A percentile compares a stretch with the other conserved stretches of the same genome.
Evolutionary conservation across 2,329 filamentous ascomycete species (phyloP).

Genomic region (Thelonectria rubi): DNA sequence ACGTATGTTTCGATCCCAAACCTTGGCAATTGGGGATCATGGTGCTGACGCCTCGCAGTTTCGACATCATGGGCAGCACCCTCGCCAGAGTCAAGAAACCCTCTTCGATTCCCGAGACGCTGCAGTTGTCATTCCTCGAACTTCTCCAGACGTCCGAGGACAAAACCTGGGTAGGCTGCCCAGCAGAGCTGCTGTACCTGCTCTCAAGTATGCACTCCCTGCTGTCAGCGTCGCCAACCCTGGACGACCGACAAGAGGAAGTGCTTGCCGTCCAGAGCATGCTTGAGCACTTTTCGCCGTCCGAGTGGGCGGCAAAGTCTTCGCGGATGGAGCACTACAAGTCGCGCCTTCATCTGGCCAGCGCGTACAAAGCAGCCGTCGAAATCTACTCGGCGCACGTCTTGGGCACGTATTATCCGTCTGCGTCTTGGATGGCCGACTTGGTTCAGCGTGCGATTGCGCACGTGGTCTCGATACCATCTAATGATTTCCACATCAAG

Average conservation of each 20-base stretch:
- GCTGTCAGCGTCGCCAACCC: not conserved
- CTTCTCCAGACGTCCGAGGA: constrained; percentile 23
- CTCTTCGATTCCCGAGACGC: not conserved
- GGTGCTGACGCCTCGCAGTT: constrained; percentile 4
- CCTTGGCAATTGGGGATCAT: not conserved
- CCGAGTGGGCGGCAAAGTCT: constrained; percentile 12
- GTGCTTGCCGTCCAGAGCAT: not conserved
- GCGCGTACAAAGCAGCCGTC: constrained; percentile 21
- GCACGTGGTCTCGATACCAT: constrained; percentile 12
- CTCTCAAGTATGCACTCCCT: constrained; percentile 11
- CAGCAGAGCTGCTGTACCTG: constrained; percentile 21
- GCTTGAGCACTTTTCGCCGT: constrained; percentile 8
- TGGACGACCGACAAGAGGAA: not conserved
- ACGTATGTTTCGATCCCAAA: not conserved
- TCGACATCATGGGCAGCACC: constrained; percentile 24
- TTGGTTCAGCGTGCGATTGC: constrained; percentile 7
- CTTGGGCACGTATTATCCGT: not conserved
- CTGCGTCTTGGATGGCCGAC: not conserved
- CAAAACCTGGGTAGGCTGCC: constrained; percentile 26
- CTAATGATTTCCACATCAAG: constrained; percentile 27
- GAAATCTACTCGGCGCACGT: constrained; percentile 20
- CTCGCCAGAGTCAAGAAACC: constrained; percentile 5
- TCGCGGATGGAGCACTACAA: constrained; percentile 8
- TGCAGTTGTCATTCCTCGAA: constrained; percentile 5
- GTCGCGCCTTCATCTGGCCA: constrained; percentile 18